Base-by-base conservation (phyloP, 257 asterid species). In the Solanum etuberosum region DNA sequence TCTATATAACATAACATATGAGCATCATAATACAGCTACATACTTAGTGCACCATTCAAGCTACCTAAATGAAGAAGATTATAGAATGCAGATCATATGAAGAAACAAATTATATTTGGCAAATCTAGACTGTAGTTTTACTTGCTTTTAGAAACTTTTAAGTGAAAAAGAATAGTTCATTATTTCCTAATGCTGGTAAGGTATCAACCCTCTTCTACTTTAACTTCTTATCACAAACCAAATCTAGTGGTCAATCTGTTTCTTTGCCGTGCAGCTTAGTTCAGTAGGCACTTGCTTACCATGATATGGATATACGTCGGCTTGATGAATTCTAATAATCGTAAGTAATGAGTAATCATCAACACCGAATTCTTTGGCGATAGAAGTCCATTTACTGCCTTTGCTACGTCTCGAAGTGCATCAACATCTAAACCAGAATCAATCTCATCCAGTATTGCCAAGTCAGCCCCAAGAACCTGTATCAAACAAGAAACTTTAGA, bases 351-450 rank as follows among this genome's bases (percentile, higher is more conserved):
- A 54, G 99, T 97, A 92, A 97, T 97, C 98, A 97, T 93, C 94
- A 97, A 86, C 85, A 97, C 93, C 5, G 99, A 91, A 87, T 97
- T 97, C 76, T 77, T 89, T 51, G 97, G 91, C 80, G 97, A 94
- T 74, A 90, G 88, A 88, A 97, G 93, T n/a, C 91, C 89, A 76
- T 96, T 96, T 85, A 97, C 96, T 86, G 99, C 97, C 84, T 92
- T 91, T 84, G 99, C 98, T 38, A 97, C 97, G 85, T 97, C 99
- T 87, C 89, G 94, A 89, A 97, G 98, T 87, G 99, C 99, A 72
- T 97, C 99, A 35, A 97, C 98, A 54, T 97, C 99, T 93, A 97
- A 92, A 88, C 99, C 99, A 76, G 99, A 97, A 92, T 97, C 99
- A 74, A 97, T 96, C 91, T 97, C 99, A 90, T 97, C 99, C 83